These are phyloP conservation scores for Cocos nucifera DNA, from an alignment of 176 grass and related monocot species.

Conservation along the genomic window DNA sequence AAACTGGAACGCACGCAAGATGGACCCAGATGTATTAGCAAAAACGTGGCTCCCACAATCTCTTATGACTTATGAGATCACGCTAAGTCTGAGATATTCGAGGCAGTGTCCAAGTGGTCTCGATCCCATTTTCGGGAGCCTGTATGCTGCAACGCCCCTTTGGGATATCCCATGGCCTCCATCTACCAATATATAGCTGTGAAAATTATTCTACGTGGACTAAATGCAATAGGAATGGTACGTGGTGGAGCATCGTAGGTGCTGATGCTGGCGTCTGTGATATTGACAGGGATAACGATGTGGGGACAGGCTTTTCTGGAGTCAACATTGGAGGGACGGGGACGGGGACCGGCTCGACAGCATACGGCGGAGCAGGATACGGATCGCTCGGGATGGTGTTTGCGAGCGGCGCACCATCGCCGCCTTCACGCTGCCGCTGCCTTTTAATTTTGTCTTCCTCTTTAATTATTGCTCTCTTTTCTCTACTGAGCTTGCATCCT, in stretches of 20 bases:
- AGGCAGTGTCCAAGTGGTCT: too few relatives aligned
- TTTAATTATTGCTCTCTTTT: constrained; percentile 2
- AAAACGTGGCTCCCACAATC: too few relatives aligned
- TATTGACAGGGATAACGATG: constrained; percentile 33
- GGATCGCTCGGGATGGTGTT: constrained; percentile 53
- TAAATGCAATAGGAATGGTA: not conserved
- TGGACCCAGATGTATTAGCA: too few relatives aligned
- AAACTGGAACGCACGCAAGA: too few relatives aligned
- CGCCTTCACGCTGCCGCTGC: not conserved
- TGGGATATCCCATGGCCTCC: not conserved
- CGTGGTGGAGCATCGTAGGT: not conserved
- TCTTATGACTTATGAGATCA: too few relatives aligned
- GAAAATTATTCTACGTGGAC: constrained; percentile 12
- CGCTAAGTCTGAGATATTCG: too few relatives aligned
- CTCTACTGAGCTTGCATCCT: constrained; percentile 19
- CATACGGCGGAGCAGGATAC: constrained; percentile 4
- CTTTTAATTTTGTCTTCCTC: not conserved
- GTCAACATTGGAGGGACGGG: constrained; percentile 36
- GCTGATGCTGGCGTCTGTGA: not conserved
- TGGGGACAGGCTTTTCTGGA: constrained; percentile 17
- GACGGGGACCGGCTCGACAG: not conserved
- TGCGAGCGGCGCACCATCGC: constrained; percentile 12
- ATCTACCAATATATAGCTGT: not conserved
- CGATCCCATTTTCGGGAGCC: too few relatives aligned
- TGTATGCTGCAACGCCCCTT: not conserved